A percentile compares a stretch with the other conserved stretches of the same genome.
These are phyloP conservation scores for Arabidopsis suecica DNA, from an alignment of 345 rosid genomes.

Conservation along the genomic window DNA sequence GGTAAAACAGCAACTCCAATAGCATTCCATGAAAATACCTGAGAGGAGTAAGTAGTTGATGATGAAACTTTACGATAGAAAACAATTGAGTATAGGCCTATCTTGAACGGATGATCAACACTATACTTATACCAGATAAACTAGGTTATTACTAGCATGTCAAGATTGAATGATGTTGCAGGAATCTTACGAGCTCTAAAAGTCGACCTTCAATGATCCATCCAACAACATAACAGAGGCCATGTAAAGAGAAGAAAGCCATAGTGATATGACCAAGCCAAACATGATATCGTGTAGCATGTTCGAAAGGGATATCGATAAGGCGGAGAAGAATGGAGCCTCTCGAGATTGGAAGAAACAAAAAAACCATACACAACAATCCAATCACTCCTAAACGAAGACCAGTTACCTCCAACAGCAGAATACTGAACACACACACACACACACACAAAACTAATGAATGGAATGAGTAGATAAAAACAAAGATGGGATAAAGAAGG, in stretches of 20 bases:
- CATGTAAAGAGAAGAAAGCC: conserved; percentile 81
- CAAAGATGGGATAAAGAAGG: background rate
- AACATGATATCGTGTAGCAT: conserved; percentile 86
- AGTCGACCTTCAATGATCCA: conserved; percentile 70
- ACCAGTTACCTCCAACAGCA: conserved; percentile 57
- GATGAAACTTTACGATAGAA: background rate
- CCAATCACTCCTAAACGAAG: conserved; percentile 77
- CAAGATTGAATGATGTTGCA: background rate
- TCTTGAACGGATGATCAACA: background rate
- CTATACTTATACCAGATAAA: background rate
- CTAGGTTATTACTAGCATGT: background rate
- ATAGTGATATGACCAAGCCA: conserved; percentile 94
- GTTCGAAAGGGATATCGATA: conserved; percentile 85
- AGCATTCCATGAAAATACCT: conserved; percentile 68
- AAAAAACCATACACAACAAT: conserved; percentile 64
- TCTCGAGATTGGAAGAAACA: conserved; percentile 86
- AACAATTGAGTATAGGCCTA: background rate
- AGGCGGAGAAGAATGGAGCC: conserved; percentile 88
- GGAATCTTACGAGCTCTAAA: conserved; percentile 56
- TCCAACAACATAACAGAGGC: conserved; percentile 61
- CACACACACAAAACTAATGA: background rate
- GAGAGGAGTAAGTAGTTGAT: conserved; percentile 30
- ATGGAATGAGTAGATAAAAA: background rate
- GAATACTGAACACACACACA: conserved; percentile 40
- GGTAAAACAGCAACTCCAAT: conserved; percentile 66